phyloP scores from a whole-genome alignment of 352 stramenopile species.

The Aphanomyces euteiches region DNA sequence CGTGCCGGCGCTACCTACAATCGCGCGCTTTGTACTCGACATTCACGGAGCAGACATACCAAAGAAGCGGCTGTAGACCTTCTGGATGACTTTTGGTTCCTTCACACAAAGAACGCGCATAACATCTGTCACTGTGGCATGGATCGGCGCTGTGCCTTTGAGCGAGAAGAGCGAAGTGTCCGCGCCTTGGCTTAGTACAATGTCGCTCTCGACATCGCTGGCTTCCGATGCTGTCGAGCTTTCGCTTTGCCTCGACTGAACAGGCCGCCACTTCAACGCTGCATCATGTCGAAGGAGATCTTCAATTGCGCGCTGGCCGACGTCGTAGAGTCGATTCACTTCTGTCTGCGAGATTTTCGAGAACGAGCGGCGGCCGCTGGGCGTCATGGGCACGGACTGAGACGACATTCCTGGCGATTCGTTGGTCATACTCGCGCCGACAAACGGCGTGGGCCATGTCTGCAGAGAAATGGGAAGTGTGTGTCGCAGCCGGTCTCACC shows the following conservation, averaged over 20 bases:
- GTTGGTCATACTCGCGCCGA: slow-evolving; percentile 2
- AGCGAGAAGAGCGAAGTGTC: not conserved
- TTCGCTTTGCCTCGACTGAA: not conserved
- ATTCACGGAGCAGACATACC: not conserved
- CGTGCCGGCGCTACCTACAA: not conserved
- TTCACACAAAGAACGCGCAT: slow-evolving; percentile 22
- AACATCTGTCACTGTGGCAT: not conserved
- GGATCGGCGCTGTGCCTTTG: not conserved
- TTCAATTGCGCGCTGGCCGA: not conserved
- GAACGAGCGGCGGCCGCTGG: too few species aligned
- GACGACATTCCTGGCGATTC: too few species aligned
- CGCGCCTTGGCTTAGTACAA: not conserved
- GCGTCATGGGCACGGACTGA: not conserved
- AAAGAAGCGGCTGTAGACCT: slow-evolving; percentile 16
- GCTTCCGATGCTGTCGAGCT: too few species aligned
- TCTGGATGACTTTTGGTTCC: not conserved
- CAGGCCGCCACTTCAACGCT: not conserved
- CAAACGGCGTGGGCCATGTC: not conserved
- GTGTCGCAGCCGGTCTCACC: too few species aligned
- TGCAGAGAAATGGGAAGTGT: not conserved
- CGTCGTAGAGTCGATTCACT: not conserved
- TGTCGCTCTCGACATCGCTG: too few species aligned
- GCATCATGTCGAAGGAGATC: not conserved
- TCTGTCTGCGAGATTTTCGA: not conserved
- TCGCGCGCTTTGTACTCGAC: too few species aligned